A percentile compares a stretch with the other conserved stretches of the same genome.
Evolutionary conservation across 1,284 basidiomycete species (phyloP).

Genomic region (Malassezia cuniculi): DNA sequence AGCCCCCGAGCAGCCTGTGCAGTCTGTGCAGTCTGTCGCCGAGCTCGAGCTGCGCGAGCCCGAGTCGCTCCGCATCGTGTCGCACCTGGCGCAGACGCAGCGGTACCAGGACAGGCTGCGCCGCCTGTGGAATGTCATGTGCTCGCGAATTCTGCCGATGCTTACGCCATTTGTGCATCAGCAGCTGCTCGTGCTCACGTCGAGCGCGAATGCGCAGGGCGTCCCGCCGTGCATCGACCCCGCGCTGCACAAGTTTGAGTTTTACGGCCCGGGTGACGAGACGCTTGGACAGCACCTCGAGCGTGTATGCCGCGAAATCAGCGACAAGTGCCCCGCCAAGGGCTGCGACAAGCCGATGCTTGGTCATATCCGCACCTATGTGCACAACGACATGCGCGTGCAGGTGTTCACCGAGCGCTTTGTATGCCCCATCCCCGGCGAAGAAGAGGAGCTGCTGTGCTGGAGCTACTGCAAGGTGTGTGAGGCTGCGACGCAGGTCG

Average conservation of each 20-base stretch:
- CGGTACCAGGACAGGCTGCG: slow-evolving; percentile 17
- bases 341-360: slow-evolving; percentile 68
- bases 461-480: slow-evolving; percentile 74
- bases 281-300: slow-evolving; percentile 87
- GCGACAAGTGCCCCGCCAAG: slow-evolving; percentile 62
- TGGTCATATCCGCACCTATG: slow-evolving; percentile 73
- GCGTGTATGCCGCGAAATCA: slow-evolving; percentile 58
- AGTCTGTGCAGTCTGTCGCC: too few relatives aligned
- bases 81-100: slow-evolving; percentile 21
- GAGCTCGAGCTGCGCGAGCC: not conserved
- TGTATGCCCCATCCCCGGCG: slow-evolving; percentile 46
- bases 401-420: slow-evolving; percentile 53
- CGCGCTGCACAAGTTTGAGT: slow-evolving; percentile 59
- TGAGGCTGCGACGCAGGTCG: slow-evolving; percentile 56
- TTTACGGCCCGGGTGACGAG: slow-evolving; percentile 83
- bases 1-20: too few relatives aligned
- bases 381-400: slow-evolving; percentile 73
- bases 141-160: slow-evolving; percentile 51
- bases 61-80: slow-evolving; percentile 2
- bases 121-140: slow-evolving; percentile 22
- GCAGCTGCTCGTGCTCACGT: slow-evolving; percentile 63
- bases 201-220: slow-evolving; percentile 56
- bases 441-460: slow-evolving; percentile 65
- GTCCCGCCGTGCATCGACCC: slow-evolving; percentile 49
- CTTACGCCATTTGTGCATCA: slow-evolving; percentile 77